phyloP scores from a whole-genome alignment of 208 protist species.

The Lotmaria passim region DNA sequence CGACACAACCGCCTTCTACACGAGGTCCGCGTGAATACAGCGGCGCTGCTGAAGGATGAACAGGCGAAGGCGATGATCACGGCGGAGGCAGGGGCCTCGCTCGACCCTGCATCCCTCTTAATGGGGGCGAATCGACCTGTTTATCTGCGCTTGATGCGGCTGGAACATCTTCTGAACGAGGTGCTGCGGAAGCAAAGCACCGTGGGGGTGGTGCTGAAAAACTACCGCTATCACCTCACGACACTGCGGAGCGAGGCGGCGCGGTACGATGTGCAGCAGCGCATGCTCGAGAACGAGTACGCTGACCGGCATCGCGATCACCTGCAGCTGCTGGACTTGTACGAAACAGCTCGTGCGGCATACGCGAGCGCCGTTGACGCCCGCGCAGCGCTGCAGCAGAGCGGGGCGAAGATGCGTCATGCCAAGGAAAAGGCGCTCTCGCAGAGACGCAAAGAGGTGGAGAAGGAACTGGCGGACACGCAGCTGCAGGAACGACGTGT shows the following conservation, averaged over 20 bases:
- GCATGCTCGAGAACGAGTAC: conserved; percentile 64
- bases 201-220: conserved; percentile 74
- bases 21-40: conserved; percentile 39
- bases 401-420: conserved; percentile 45
- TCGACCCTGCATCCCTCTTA: conserved; percentile 11
- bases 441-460: conserved; percentile 65
- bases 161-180: conserved; percentile 93
- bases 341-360: conserved; percentile 74
- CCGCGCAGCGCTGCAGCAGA: conserved; percentile 44
- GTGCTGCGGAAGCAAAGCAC: conserved; percentile 89
- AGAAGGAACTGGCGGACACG: conserved; percentile 56
- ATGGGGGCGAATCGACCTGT: conserved; percentile 54
- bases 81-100: background rate
- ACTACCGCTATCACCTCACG: conserved; percentile 86
- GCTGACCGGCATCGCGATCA: conserved; percentile 88
- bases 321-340: conserved; percentile 88
- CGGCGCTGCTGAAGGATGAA: background rate
- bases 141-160: conserved; percentile 77
- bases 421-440: conserved; percentile 82
- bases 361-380: conserved; percentile 53
- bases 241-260: conserved; percentile 69
- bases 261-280: conserved; percentile 70
- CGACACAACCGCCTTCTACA: conserved; percentile 56
- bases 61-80: background rate
- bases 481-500: conserved; percentile 50